Evolutionary conservation across 257 asterid genomes (phyloP), one percentile per base, ranked within the genome.

Genomic region (Primulina huaijiensis): DNA sequence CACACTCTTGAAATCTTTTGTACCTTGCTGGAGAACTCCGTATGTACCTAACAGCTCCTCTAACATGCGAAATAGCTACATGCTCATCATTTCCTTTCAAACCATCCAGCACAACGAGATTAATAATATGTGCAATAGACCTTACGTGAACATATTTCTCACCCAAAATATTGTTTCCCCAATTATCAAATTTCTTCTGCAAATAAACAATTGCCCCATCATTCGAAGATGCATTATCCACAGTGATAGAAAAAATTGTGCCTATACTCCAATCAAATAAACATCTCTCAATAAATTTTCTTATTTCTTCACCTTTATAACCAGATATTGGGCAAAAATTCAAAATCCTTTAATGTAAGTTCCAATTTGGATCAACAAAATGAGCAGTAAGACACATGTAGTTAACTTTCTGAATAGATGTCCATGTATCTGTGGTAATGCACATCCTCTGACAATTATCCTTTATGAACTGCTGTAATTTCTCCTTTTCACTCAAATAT

Each of bases 141-240:
- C 66, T 27, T 2, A 62, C 11, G 1, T 62, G 40, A 35, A 30
- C 62, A 58, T 58, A 62, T 30, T 62, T 12, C 4, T 11, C 11
- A 30, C 66, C 43, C 8, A 27, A n/a, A 27, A 27, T 27, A 6
- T 7, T 3, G 2, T 27, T 35, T 3, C 8, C 31, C 43, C 23
- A 35, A 8, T 27, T 27, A 6, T 38, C 66, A 5, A 6, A 10
- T 4, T 23, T 16, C 4, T 5, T 20, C 27, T 20, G 9, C 10
- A 7, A 14, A 7, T 10, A 62, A n/a, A 6, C 21, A 23, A 35
- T 7, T 27, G 30, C 2, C 20, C 43, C 66, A 1, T 33, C 66
- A 62, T 60, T 60, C 21, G 23, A 62, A 10, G 66, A 23, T 8
- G 66, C 66, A 62, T 62, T 62, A 30, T 62, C 43, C 38, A 31